Base-by-base conservation (phyloP, 345 rosid species). In the Ceriops tagal region DNA sequence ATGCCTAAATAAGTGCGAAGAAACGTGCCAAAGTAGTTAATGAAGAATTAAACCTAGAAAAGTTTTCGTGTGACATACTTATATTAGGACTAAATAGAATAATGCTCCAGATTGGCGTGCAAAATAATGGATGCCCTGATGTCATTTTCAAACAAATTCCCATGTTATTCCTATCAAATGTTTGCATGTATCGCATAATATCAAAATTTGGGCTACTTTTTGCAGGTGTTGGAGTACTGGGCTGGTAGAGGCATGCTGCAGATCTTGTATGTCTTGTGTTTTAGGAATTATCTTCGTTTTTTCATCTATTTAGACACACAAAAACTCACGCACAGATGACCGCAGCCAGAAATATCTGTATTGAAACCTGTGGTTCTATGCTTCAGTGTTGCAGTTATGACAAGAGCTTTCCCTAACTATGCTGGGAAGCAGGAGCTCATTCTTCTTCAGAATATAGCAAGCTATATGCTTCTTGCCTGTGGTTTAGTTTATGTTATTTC, bases 211-310 rank as follows among this genome's bases (percentile, higher is more conserved):
- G 58, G 28, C 22, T 73, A 47, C 28, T 34, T 55, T 55, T 68
- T 77, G 72, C 87, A 95, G 99, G 82, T 92, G 27, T 77, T 95
- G 83, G 96, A 95, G 69, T 95, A 71, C 71, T 95, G 97, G 96
- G 96, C 73, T 81, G 96, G 96, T 5, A 85, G 99, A 86, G 96
- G 97, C 64, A 92, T 92, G 99, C 96, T 95, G 83, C 97, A 95
- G 77, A 95, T 95, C 79, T 95, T 92, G 99, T 95, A 87, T 75
- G 96, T 87, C 60, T 58, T 61, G 19, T 61, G 6, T 53, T 59
- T 55, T 77, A 68, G 58, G 65, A 57, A 68, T 24, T 73, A 30
- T 60, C 10, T 73, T 51, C 5, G 39, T 53, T 58, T 51, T 32
- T 69, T 63, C 5, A 31, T 39, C 2, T 30, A 19, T 31, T 52